phyloP scores from a whole-genome alignment of 1,284 basidiomycete species.

The Ganoderma leucocontextum region DNA sequence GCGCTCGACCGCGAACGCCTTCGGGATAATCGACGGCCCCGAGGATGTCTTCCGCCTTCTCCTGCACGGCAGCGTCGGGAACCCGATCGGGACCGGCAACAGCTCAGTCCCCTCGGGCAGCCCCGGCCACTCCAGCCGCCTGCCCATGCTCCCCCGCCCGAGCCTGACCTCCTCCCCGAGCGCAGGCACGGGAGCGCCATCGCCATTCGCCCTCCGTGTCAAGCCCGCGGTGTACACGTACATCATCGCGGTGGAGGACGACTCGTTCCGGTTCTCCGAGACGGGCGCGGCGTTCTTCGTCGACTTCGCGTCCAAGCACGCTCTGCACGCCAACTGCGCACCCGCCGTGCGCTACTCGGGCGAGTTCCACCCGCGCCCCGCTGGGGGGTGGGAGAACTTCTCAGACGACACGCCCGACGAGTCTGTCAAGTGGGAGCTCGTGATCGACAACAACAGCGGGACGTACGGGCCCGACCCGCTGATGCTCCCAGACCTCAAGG shows the following conservation, averaged over 20 bases:
- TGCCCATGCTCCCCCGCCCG: not conserved
- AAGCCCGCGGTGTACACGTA: conserved; percentile 85
- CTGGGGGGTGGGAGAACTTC: conserved; percentile 72
- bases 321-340: conserved; percentile 52
- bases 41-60: conserved; percentile 61
- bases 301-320: conserved; percentile 79
- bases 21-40: conserved; percentile 60
- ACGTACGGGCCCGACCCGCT: conserved; percentile 74
- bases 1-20: conserved; percentile 66
- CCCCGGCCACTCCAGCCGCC: conserved; percentile 1
- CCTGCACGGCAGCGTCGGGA: conserved; percentile 48
- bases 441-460: conserved; percentile 81
- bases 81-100: conserved; percentile 16
- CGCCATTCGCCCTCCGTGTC: conserved; percentile 57
- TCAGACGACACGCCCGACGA: conserved; percentile 60
- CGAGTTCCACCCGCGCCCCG: conserved; percentile 80
- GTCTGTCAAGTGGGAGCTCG: conserved; percentile 71
- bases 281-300: conserved; percentile 84
- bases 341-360: conserved; percentile 71
- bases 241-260: conserved; percentile 73
- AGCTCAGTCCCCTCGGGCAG: conserved; percentile 4
- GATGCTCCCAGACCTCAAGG: conserved; percentile 62
- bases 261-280: conserved; percentile 79
- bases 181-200: conserved; percentile 23
- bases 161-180: not conserved